These are phyloP conservation scores for Aspergillus homomorphus DNA, from an alignment of 495 filamentous ascomycete species.

Conservation along the genomic window DNA sequence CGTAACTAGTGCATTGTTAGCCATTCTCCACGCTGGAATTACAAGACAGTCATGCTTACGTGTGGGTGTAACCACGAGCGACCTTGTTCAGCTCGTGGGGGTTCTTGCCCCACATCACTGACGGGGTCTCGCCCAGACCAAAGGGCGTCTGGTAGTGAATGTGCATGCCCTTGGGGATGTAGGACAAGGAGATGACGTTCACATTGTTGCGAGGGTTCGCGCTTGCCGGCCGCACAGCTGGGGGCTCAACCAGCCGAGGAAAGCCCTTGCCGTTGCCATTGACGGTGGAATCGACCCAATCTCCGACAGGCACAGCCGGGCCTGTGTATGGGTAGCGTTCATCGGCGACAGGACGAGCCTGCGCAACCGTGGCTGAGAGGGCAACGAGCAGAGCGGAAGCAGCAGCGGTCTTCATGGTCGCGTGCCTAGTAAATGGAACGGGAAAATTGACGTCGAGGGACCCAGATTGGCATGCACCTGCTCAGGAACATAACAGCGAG, in stretches of 20 bases:
- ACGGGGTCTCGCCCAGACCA: constrained; percentile 40
- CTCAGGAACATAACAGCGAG: not conserved
- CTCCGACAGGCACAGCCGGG: constrained; percentile 46
- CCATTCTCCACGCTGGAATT: not conserved
- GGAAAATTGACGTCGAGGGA: not conserved
- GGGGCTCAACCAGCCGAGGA: constrained; percentile 50
- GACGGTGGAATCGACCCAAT: constrained; percentile 49
- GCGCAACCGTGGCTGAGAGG: constrained; percentile 21
- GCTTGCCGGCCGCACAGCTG: constrained; percentile 46
- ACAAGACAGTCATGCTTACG: constrained; percentile 18
- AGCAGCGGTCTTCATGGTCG: constrained; percentile 20
- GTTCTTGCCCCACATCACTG: constrained; percentile 40
- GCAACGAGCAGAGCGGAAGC: constrained; percentile 17
- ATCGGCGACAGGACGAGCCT: constrained; percentile 34
- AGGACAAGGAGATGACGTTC: constrained; percentile 51
- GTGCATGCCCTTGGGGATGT: constrained; percentile 48
- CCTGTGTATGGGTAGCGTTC: constrained; percentile 44
- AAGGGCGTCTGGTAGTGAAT: constrained; percentile 56
- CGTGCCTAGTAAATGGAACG: not conserved
- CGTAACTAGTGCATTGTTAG: constrained; percentile 32
- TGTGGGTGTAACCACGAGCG: constrained; percentile 36
- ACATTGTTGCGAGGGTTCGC: constrained; percentile 49
- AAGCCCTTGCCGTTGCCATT: constrained; percentile 54
- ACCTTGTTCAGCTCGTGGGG: constrained; percentile 25
- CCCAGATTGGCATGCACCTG: not conserved